A percentile compares a stretch with the other conserved stretches of the same genome.
phyloP scores from a whole-genome alignment of 371 early-diverging fungal genomes.

The Fennellomyces sp. region DNA sequence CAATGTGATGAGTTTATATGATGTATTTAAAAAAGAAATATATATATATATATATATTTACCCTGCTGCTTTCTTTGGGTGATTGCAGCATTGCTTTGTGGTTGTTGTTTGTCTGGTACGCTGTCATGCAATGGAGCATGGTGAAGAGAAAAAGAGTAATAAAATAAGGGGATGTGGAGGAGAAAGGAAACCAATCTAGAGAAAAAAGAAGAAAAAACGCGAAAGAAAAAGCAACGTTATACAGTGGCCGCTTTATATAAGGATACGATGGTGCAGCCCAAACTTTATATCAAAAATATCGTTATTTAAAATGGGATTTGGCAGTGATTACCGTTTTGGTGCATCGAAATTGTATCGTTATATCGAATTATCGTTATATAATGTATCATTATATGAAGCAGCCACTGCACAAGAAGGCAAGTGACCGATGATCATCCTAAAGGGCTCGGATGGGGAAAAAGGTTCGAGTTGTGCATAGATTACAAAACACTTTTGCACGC shows the following conservation, averaged over 20 bases:
- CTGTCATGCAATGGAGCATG: constrained; percentile 10
- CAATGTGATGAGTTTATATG: not conserved
- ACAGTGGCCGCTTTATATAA: no score
- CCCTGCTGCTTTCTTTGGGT: constrained; percentile 1
- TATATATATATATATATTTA: not conserved
- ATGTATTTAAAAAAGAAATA: no score
- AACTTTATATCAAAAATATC: no score
- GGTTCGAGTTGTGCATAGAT: not conserved
- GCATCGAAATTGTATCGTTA: no score
- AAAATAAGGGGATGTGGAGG: not conserved
- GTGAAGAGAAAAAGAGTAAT: not conserved
- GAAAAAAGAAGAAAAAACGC: not conserved
- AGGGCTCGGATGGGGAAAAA: no score
- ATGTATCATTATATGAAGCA: no score
- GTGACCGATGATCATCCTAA: constrained; percentile 4
- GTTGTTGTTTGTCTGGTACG: constrained; percentile 3
- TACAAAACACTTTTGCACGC: not conserved
- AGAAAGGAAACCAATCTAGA: constrained; percentile 1
- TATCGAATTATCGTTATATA: no score
- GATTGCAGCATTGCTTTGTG: constrained; percentile 10
- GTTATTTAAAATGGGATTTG: no score
- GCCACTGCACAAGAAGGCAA: no score
- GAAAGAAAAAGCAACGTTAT: not conserved
- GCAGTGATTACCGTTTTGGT: no score
- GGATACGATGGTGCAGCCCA: no score